A percentile compares a stretch with the other conserved stretches of the same genome.
phyloP scores from a whole-genome alignment of 352 stramenopile species.

The Detonula confervacea region DNA sequence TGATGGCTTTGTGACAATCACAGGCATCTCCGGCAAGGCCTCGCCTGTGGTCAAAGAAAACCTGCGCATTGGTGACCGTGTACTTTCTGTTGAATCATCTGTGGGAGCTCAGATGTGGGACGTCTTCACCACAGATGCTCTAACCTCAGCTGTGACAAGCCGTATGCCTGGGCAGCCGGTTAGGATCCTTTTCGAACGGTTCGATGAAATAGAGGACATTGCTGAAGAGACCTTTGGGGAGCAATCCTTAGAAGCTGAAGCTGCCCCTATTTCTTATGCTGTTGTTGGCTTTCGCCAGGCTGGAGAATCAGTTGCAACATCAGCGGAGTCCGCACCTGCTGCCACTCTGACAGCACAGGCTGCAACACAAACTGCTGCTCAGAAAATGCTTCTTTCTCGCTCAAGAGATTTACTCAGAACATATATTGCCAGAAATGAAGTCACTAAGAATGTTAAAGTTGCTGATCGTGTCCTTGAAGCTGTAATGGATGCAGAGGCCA shows the following conservation, averaged over 20 bases:
- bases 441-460: conserved; percentile 65
- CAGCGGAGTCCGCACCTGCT: conserved; percentile 4
- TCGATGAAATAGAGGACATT: conserved; percentile 21
- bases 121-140: conserved; percentile 78
- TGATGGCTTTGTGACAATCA: conserved; percentile 80
- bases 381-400: conserved; percentile 71
- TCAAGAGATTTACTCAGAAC: conserved; percentile 74
- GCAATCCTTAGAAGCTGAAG: conserved; percentile 4
- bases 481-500: conserved; percentile 66
- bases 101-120: conserved; percentile 80
- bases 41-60: conserved; percentile 61
- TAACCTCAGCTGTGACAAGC: conserved; percentile 78
- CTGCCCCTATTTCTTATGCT: conserved; percentile 30
- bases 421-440: conserved; percentile 61
- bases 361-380: conserved; percentile 21
- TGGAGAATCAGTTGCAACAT: conserved; percentile 33
- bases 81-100: conserved; percentile 77
- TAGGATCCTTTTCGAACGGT: conserved; percentile 74
- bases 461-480: conserved; percentile 83
- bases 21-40: conserved; percentile 73
- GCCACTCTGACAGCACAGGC: conserved; percentile 5
- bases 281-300: conserved; percentile 58
- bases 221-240: no score
- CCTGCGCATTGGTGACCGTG: conserved; percentile 71
- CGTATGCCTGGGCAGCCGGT: conserved; percentile 78